Conservation (phyloP, 352 stramenopile species). For the Globisporangium orthogonon region DNA sequence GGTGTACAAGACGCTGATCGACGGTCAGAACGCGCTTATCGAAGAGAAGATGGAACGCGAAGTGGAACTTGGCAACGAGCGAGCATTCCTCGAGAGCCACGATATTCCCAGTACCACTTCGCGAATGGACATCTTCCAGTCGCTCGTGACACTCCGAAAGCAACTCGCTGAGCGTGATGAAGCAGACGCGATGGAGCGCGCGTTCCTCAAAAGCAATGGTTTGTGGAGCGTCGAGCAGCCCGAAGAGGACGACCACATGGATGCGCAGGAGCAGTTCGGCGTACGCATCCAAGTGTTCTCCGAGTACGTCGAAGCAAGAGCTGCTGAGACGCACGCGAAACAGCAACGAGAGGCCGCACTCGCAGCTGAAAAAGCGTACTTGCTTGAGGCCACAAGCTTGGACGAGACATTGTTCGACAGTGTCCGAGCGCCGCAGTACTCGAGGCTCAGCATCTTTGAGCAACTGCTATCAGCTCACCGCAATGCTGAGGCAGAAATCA, state of each 20-base stretch:
- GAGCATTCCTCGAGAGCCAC: slow-evolving; percentile 23
- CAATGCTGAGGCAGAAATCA: slow-evolving; percentile 3
- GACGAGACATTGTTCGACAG: background rate
- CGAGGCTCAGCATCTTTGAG: slow-evolving; percentile 10
- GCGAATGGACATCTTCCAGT: slow-evolving; percentile 17
- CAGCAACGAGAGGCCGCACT: background rate
- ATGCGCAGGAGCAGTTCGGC: slow-evolving; percentile 13
- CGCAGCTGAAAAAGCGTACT: slow-evolving; percentile 6
- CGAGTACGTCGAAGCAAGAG: slow-evolving; percentile 6
- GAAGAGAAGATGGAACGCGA: slow-evolving; percentile 60
- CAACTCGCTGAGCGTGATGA: slow-evolving; percentile 5
- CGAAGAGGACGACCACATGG: slow-evolving; percentile 1
- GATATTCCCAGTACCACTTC: slow-evolving; percentile 3
- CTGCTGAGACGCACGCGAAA: slow-evolving; percentile 2
- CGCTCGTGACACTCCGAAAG: slow-evolving; percentile 15
- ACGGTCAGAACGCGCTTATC: slow-evolving; percentile 35
- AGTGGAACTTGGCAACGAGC: slow-evolving; percentile 24
- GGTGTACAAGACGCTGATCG: slow-evolving; percentile 39
- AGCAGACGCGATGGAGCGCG: slow-evolving; percentile 8
- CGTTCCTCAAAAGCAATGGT: slow-evolving; percentile 8
- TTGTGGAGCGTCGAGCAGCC: slow-evolving; percentile 2
- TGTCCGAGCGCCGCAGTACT: slow-evolving; percentile 6
- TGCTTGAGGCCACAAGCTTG: background rate
- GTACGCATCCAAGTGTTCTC: slow-evolving; percentile 10
- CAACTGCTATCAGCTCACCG: slow-evolving; percentile 4